Evolutionary conservation across 2,329 filamentous ascomycete genomes (phyloP).

Genomic region (Colletotrichum abscissum): DNA sequence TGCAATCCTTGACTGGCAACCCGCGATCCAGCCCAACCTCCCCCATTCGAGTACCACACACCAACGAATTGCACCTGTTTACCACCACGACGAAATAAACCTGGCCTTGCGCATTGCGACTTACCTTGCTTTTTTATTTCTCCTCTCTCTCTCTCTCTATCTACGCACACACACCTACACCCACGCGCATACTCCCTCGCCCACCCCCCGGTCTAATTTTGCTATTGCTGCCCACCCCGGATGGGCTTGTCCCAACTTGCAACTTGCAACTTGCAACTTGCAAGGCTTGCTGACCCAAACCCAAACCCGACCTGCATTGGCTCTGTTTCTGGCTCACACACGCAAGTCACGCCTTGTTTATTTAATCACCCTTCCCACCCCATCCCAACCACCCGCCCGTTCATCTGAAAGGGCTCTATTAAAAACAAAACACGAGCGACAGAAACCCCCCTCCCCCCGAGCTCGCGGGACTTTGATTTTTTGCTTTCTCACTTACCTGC

Average conservation of each 20-base stretch:
- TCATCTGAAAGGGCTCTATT: constrained; percentile 5
- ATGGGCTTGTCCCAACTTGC: background rate
- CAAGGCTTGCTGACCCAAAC: constrained; percentile 6
- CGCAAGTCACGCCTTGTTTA: constrained; percentile 13
- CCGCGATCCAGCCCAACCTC: constrained; percentile 31
- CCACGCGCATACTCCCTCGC: too few species aligned
- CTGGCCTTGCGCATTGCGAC: background rate
- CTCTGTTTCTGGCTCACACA: constrained; percentile 4
- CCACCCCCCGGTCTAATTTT: background rate
- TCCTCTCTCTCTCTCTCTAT: background rate
- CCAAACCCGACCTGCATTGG: constrained; percentile 24
- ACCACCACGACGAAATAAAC: background rate
- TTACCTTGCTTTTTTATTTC: background rate
- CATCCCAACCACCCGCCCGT: constrained; percentile 27
- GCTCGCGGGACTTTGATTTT: too few species aligned
- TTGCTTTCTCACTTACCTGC: background rate
- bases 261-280: background rate
- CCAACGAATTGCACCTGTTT: background rate
- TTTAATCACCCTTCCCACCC: constrained; percentile 20
- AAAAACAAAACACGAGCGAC: background rate
- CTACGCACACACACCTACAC: too few species aligned
- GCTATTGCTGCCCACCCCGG: background rate
- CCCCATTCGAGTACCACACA: constrained; percentile 1
- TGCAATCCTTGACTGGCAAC: background rate
- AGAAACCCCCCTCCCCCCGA: background rate